These are phyloP conservation scores for Talaromyces piceae DNA, from an alignment of 2,329 filamentous ascomycete species.

Conservation along the genomic window DNA sequence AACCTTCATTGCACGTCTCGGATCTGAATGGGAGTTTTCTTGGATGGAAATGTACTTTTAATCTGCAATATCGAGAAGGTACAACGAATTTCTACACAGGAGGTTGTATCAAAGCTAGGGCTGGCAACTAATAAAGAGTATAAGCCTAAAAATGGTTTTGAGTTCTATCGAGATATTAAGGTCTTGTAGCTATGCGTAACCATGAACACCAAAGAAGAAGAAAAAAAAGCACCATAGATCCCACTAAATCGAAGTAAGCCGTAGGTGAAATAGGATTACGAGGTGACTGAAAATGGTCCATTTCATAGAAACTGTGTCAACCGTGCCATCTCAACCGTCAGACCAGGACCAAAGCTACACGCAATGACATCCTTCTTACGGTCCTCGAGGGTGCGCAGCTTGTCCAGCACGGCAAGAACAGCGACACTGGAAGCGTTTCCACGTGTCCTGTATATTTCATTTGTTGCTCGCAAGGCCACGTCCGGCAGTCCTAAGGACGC, in stretches of 20 bases:
- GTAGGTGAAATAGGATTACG: no score
- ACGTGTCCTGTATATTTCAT: background rate
- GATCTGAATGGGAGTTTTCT: background rate
- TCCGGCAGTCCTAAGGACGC: background rate
- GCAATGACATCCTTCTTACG: background rate
- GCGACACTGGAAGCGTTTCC: background rate
- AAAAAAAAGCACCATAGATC: no score
- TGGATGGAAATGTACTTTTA: background rate
- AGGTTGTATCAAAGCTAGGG: no score
- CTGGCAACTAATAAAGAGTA: no score
- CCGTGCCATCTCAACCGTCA: background rate
- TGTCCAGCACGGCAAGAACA: background rate
- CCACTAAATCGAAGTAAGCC: no score
- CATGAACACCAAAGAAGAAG: no score
- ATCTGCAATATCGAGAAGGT: no score
- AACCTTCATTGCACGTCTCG: background rate
- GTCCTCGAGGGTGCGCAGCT: background rate
- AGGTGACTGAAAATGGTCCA: no score
- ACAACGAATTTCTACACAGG: background rate
- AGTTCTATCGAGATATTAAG: no score
- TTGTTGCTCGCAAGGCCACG: background rate
- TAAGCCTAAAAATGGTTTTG: no score
- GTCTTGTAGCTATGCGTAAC: no score
- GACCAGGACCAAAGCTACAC: background rate
- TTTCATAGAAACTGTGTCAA: background rate